Conservation (phyloP, 805 yeast species). For the Saturnispora sanitii region DNA sequence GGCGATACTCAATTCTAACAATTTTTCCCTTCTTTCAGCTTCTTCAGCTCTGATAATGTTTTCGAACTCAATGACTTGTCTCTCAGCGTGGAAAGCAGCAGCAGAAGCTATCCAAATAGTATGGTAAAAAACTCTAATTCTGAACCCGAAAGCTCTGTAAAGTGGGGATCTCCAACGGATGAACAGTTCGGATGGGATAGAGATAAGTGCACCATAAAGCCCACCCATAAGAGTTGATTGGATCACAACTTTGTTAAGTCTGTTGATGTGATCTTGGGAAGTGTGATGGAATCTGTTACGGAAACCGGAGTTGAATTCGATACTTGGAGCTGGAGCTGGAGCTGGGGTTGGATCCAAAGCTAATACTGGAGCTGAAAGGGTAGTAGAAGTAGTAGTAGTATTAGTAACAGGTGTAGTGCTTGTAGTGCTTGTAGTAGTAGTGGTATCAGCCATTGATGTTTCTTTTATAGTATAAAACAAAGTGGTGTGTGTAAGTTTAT, state of each 20-base stretch:
- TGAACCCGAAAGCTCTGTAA: slow-evolving; percentile 28
- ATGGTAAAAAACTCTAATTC: slow-evolving; percentile 30
- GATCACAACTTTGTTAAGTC: slow-evolving; percentile 23
- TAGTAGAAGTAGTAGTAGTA: not conserved
- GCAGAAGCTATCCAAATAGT: slow-evolving; percentile 29
- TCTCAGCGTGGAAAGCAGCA: slow-evolving; percentile 29
- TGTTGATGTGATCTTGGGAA: slow-evolving; percentile 17
- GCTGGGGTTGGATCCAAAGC: not conserved
- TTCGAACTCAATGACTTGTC: slow-evolving; percentile 28
- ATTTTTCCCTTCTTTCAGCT: slow-evolving; percentile 22
- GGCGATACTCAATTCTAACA: slow-evolving; percentile 26
- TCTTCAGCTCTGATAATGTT: slow-evolving; percentile 24
- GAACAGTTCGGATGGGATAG: slow-evolving; percentile 29
- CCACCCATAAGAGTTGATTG: slow-evolving; percentile 28
- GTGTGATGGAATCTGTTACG: slow-evolving; percentile 13
- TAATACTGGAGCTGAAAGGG: not conserved
- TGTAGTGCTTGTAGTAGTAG: too few species aligned
- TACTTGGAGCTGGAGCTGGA: not conserved
- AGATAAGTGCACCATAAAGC: slow-evolving; percentile 29
- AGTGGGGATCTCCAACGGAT: slow-evolving; percentile 30
- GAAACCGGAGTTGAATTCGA: slow-evolving; percentile 13
- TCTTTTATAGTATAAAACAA: too few species aligned
- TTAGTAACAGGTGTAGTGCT: not conserved
- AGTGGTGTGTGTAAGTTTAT: too few species aligned
- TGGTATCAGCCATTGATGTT: too few species aligned